Conservation (phyloP, 495 filamentous ascomycete species). For the Neurospora sp. region DNA sequence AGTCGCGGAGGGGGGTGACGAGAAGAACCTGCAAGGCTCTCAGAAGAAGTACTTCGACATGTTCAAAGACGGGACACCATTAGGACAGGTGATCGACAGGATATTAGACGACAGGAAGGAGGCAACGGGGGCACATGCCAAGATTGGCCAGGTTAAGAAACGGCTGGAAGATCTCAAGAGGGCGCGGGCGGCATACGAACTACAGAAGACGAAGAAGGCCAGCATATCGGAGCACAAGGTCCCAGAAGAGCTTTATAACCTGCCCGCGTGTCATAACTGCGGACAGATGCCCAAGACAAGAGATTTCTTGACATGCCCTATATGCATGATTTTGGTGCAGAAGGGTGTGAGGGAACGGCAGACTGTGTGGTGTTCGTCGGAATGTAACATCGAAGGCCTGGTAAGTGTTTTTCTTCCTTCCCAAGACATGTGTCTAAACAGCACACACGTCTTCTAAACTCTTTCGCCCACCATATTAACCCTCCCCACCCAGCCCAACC, state of each 20-base stretch:
- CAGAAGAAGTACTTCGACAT: conserved; percentile 34
- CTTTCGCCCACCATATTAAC: neutral
- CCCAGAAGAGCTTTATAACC: conserved; percentile 18
- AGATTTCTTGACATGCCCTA: conserved; percentile 25
- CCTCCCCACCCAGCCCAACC: conserved; percentile 3
- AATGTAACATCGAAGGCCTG: conserved; percentile 30
- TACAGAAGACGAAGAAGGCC: conserved; percentile 27
- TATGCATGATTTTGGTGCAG: conserved; percentile 29
- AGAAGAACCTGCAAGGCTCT: conserved; percentile 9
- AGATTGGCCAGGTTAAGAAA: conserved; percentile 25
- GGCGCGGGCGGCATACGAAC: conserved; percentile 33
- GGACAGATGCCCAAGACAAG: conserved; percentile 16
- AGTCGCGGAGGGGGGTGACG: conserved; percentile 3
- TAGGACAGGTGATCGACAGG: conserved; percentile 28
- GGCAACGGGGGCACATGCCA: conserved; percentile 18
- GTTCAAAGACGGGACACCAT: conserved; percentile 19
- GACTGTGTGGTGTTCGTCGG: conserved; percentile 34
- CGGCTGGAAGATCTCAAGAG: conserved; percentile 32
- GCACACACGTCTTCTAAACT: neutral
- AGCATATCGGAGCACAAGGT: conserved; percentile 13
- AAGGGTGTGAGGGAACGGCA: conserved; percentile 13
- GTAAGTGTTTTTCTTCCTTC: conserved; percentile 19
- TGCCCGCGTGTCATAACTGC: conserved; percentile 31
- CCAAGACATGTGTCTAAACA: neutral
- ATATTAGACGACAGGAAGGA: conserved; percentile 29